A percentile compares a stretch with the other conserved stretches of the same genome.
phyloP scores from a whole-genome alignment of 495 filamentous ascomycete genomes.

The Staphylotrichum tortipilum region DNA sequence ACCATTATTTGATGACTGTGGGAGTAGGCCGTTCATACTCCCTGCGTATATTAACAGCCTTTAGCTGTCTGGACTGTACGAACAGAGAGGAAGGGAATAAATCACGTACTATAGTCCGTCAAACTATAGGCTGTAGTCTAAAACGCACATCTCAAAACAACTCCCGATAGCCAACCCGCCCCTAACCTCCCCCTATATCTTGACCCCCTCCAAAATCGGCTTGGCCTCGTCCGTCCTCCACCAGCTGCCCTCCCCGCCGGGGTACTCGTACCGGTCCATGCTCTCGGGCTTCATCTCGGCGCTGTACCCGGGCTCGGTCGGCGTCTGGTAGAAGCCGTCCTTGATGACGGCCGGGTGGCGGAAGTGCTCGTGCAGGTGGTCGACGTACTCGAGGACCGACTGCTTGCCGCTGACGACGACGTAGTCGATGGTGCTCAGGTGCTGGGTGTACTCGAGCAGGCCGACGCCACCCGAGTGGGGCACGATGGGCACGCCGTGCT shows the following conservation, averaged over 20 bases:
- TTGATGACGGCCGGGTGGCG: slow-evolving; percentile 68
- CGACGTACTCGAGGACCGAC: slow-evolving; percentile 82
- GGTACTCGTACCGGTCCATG: slow-evolving; percentile 70
- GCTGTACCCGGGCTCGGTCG: slow-evolving; percentile 72
- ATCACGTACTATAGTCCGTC: no score
- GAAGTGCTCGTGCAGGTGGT: slow-evolving; percentile 92
- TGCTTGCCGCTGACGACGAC: slow-evolving; percentile 76
- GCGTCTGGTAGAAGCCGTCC: slow-evolving; percentile 83
- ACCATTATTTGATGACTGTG: no score
- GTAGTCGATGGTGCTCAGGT: slow-evolving; percentile 89
- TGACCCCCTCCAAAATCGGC: slow-evolving; percentile 53
- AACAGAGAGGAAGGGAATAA: no score
- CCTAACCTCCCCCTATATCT: slow-evolving; percentile 37
- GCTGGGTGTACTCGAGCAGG: slow-evolving; percentile 89
- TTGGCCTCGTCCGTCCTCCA: slow-evolving; percentile 67
- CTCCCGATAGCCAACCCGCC: no score
- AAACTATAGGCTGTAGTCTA: no score
- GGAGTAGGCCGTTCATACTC: no score
- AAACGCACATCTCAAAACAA: no score
- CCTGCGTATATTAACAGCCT: no score
- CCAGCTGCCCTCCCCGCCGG: slow-evolving; percentile 72
- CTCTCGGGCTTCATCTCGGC: slow-evolving; percentile 89
- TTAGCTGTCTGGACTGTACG: no score
- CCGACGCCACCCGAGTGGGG: slow-evolving; percentile 87
- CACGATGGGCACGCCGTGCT: slow-evolving; percentile 75